Evolutionary conservation across 2,329 filamentous ascomycete genomes (phyloP).

Genomic region (Fusarium sp.): DNA sequence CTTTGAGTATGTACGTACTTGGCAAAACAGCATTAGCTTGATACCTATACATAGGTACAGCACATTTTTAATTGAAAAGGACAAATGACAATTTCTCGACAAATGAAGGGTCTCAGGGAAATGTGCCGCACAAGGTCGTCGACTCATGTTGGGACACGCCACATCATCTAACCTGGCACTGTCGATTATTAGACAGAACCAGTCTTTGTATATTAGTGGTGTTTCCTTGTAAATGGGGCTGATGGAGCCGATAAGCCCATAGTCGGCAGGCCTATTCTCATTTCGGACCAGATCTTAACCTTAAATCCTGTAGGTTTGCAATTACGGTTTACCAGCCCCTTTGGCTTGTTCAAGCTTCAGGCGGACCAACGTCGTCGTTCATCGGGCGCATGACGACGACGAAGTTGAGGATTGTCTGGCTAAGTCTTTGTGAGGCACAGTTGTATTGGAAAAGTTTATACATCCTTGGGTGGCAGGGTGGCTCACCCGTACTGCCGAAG

Average conservation of each 20-base stretch:
- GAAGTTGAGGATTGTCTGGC: neutral
- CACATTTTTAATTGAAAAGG: slow-evolving; percentile 35
- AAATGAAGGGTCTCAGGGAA: slow-evolving; percentile 19
- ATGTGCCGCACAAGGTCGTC: neutral
- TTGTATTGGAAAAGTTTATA: slow-evolving; percentile 2
- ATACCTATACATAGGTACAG: slow-evolving; percentile 28
- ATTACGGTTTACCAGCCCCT: slow-evolving; percentile 12
- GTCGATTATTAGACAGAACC: slow-evolving; percentile 1
- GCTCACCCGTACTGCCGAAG: neutral
- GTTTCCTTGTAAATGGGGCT: neutral
- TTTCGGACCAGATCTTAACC: slow-evolving; percentile 25
- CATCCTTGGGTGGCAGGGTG: slow-evolving; percentile 6
- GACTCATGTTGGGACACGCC: slow-evolving; percentile 13
- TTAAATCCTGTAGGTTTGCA: slow-evolving; percentile 5
- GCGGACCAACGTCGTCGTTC: neutral
- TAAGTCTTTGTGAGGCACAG: slow-evolving; percentile 5
- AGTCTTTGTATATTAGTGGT: neutral
- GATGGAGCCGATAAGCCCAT: neutral
- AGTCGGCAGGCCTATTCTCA: slow-evolving; percentile 12
- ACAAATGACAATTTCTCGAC: slow-evolving; percentile 29
- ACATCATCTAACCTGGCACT: neutral
- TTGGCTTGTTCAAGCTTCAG: neutral
- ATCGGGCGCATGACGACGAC: neutral
- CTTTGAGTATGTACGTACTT: slow-evolving; percentile 38
- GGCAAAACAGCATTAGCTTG: slow-evolving; percentile 35